Evolutionary conservation across 495 filamentous ascomycete species (phyloP).

Genomic region (Neohortaea acidophila): DNA sequence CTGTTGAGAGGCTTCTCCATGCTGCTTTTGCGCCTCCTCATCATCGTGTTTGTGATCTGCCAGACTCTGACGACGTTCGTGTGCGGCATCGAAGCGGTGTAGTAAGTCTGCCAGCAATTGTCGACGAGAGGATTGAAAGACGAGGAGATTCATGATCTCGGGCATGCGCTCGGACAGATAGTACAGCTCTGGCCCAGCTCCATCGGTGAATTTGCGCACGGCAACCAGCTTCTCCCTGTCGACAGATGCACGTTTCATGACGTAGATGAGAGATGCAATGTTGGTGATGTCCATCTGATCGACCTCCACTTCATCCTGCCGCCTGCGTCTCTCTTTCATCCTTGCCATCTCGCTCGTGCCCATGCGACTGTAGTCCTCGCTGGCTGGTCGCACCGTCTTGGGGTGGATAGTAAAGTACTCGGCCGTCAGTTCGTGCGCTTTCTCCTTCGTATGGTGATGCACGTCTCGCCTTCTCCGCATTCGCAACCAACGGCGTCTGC

Average conservation of each 20-base stretch:
- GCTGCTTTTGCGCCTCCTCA: slow-evolving; percentile 7
- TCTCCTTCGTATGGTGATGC: slow-evolving; percentile 24
- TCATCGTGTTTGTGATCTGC: slow-evolving; percentile 7
- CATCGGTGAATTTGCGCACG: slow-evolving; percentile 60
- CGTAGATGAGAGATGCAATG: slow-evolving; percentile 47
- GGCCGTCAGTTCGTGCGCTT: slow-evolving; percentile 50
- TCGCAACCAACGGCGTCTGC: slow-evolving; percentile 75
- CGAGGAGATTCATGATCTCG: slow-evolving; percentile 67
- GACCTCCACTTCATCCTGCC: slow-evolving; percentile 20
- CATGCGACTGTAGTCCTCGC: slow-evolving; percentile 10
- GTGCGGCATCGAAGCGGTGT: slow-evolving; percentile 40
- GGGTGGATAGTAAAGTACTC: slow-evolving; percentile 79
- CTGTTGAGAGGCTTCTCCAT: slow-evolving; percentile 1
- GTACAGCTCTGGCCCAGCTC: slow-evolving; percentile 62
- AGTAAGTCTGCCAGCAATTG: slow-evolving; percentile 57
- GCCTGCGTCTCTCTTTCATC: slow-evolving; percentile 15
- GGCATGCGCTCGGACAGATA: slow-evolving; percentile 57
- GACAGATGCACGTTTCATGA: slow-evolving; percentile 52
- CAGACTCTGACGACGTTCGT: slow-evolving; percentile 23
- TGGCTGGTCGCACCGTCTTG: slow-evolving; percentile 21
- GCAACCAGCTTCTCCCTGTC: slow-evolving; percentile 83
- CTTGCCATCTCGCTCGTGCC: slow-evolving; percentile 3
- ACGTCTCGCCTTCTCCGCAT: slow-evolving; percentile 50
- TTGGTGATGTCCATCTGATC: slow-evolving; percentile 44
- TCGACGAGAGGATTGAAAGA: slow-evolving; percentile 78